Conservation (phyloP, 148 eudicot species). For the Chenopodium suecicum region DNA sequence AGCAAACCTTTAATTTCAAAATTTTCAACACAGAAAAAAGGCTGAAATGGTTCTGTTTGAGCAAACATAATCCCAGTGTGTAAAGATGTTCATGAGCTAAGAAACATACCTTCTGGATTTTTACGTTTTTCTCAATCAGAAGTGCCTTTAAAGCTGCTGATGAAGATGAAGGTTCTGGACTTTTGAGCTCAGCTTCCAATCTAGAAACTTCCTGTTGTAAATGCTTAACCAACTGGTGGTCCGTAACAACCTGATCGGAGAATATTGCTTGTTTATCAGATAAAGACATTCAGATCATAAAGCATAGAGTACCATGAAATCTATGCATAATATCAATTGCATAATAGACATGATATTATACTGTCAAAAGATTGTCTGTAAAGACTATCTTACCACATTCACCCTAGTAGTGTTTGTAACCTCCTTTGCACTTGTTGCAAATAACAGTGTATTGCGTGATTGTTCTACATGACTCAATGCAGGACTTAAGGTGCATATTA, state of each 20-base stretch:
- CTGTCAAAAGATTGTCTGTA: neutral
- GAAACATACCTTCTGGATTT: conserved; percentile 73
- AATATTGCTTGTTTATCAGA: conserved; percentile 11
- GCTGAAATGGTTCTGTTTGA: neutral
- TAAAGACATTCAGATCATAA: neutral
- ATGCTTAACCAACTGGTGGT: conserved; percentile 78
- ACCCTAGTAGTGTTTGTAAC: conserved; percentile 89
- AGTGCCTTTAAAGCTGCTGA: conserved; percentile 52
- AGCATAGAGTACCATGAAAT: conserved; percentile 1
- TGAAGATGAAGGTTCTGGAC: conserved; percentile 75
- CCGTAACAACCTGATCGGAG: conserved; percentile 67
- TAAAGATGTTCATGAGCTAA: neutral
- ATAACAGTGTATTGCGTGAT: conserved; percentile 84
- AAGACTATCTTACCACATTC: conserved; percentile 62
- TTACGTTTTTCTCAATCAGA: conserved; percentile 69
- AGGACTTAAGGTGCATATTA: conserved; percentile 96
- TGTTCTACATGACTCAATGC: conserved; percentile 96
- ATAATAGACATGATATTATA: neutral
- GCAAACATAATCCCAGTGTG: neutral
- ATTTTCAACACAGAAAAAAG: neutral
- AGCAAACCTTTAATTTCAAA: neutral
- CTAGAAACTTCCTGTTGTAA: conserved; percentile 90
- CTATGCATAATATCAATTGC: conserved; percentile 5
- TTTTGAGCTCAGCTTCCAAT: conserved; percentile 84
- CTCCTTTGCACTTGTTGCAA: conserved; percentile 96